Conservation (phyloP, 495 filamentous ascomycete genomes). For the Tuber calosporum region DNA sequence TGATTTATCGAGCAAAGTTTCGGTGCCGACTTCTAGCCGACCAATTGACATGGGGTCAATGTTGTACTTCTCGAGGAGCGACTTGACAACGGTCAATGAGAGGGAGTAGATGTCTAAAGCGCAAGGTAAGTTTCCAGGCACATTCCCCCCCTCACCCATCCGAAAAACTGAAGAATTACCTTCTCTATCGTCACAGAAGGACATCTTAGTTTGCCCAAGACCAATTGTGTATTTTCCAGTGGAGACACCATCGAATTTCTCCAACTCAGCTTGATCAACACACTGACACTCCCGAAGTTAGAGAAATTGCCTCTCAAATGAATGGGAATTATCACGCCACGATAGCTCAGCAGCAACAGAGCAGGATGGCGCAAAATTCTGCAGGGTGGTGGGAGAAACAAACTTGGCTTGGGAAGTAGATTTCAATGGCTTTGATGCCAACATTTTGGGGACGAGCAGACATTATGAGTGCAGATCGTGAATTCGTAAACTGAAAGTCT, state of each 20-base stretch:
- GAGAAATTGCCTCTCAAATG: slow-evolving; percentile 1
- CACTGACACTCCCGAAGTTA: slow-evolving; percentile 54
- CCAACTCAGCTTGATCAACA: slow-evolving; percentile 89
- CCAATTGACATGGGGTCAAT: slow-evolving; percentile 86
- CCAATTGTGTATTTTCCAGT: slow-evolving; percentile 97
- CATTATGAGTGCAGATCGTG: slow-evolving; percentile 52
- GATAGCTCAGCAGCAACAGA: not conserved
- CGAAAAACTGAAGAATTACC: slow-evolving; percentile 49
- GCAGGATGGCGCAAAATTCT: not conserved
- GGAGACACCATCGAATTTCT: slow-evolving; percentile 96
- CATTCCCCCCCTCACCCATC: not conserved
- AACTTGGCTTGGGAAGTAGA: slow-evolving; percentile 96
- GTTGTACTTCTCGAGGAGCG: slow-evolving; percentile 84
- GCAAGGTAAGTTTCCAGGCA: slow-evolving; percentile 13
- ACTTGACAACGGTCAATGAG: slow-evolving; percentile 78
- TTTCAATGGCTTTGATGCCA: slow-evolving; percentile 99
- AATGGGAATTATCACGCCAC: not conserved
- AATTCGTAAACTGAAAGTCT: slow-evolving; percentile 29
- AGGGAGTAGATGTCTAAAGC: slow-evolving; percentile 92
- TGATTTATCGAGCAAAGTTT: slow-evolving; percentile 98
- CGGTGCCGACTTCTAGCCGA: slow-evolving; percentile 92
- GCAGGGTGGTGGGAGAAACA: slow-evolving; percentile 39
- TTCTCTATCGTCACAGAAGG: slow-evolving; percentile 98
- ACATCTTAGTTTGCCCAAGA: slow-evolving; percentile 99
- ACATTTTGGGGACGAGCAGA: slow-evolving; percentile 86